These are phyloP conservation scores for Stachybotrys echinatus DNA, from an alignment of 2,329 filamentous ascomycete genomes.

Conservation along the genomic window DNA sequence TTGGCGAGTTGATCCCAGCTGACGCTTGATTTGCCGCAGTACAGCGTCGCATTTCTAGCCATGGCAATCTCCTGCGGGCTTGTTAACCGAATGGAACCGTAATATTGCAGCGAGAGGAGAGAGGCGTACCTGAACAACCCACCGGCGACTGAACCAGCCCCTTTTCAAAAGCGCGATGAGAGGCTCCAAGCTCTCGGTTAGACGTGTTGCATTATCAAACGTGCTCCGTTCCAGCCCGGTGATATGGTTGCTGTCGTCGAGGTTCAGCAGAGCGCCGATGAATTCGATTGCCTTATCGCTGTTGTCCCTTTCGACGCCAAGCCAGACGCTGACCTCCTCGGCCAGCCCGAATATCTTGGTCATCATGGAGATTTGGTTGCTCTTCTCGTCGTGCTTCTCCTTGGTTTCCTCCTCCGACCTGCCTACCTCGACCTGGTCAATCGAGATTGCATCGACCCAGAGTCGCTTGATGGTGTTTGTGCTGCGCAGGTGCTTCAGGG, in stretches of 20 bases:
- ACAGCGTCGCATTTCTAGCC: not conserved
- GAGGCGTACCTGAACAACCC: not conserved
- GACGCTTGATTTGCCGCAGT: not conserved
- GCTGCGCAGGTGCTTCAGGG: not conserved
- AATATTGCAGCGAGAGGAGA: too few species aligned
- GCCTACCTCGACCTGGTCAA: not conserved
- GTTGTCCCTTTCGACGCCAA: not conserved
- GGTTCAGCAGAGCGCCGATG: not conserved
- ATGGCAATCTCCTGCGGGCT: not conserved
- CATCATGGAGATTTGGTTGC: not conserved
- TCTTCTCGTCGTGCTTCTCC: not conserved
- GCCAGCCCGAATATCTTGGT: not conserved
- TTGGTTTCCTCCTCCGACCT: not conserved
- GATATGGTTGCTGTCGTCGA: not conserved
- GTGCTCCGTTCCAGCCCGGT: not conserved
- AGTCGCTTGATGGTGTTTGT: not conserved
- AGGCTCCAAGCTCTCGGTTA: not conserved
- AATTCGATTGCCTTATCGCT: not conserved
- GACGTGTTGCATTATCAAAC: not conserved
- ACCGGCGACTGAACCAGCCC: not conserved
- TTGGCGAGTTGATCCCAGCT: not conserved
- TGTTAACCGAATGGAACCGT: not conserved
- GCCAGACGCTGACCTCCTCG: not conserved
- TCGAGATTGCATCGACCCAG: not conserved
- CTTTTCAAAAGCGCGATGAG: not conserved